Evolutionary conservation across 2,329 filamentous ascomycete species (phyloP), one percentile per base, ranked within the genome.

Genomic region (Colletotrichum truncatum): DNA sequence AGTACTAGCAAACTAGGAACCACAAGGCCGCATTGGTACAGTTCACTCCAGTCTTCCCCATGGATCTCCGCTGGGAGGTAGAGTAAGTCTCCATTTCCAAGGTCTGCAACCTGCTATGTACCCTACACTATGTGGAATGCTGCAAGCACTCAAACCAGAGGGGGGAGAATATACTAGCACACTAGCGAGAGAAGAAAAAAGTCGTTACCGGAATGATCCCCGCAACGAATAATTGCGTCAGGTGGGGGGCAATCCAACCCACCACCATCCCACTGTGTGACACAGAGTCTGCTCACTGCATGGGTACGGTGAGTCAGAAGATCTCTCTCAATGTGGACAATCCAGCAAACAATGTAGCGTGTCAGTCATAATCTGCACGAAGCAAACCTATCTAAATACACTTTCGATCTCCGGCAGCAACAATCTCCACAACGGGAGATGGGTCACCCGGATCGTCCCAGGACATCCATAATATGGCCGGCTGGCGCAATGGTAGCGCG

Each of bases 401-500:
- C 12, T 10, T 48, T 9, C 18, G 48, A 16, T 16, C 2, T 14
- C 32, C 10, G 4, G 30, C 21, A 30, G 9, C 51, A 30, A 30
- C 36, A n/a, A 41, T 43, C 36, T 41, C 51, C 51, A 32, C 36
- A 34, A 6, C 28, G 11, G 10, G 16, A 57, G 14, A 57, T 48
- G 39, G 39, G 39, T 54, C 38, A 3, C 57, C 3, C 21, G 3
- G 46, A 10, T 30, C 36, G 2, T 28, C 6, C 18, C 6, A 14
- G 16, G 3, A 4, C 11, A 28, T 1, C 30, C 9, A 26, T 23
- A 5, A 8, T 8, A 25, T 14, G 62, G 62, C 62, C 62, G 62
- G 57, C 62, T 65, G 62, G 62, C 62, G 56, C 57, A 65, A 65
- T 65, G 62, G 62, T 65, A 65, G 62, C 56, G 62, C 62, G 32